phyloP scores from a whole-genome alignment of 306 rosid genomes.

The Inga leiocalycina region DNA sequence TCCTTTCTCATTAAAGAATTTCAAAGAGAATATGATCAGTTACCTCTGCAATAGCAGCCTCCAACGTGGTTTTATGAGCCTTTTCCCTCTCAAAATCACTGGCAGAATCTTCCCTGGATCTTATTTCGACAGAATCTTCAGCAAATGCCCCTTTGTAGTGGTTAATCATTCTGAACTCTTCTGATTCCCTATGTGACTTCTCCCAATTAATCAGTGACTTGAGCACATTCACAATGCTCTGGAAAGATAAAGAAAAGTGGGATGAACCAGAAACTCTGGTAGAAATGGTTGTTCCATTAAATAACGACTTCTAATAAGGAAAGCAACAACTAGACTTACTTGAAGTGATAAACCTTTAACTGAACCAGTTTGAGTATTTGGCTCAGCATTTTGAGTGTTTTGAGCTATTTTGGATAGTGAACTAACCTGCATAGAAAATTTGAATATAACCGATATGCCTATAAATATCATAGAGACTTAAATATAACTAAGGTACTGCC shows the following conservation, averaged over 20 bases:
- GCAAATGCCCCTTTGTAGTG: conserved; percentile 61
- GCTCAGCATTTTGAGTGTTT: conserved; percentile 77
- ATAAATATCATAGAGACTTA: not conserved
- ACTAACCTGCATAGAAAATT: conserved; percentile 66
- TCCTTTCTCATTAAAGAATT: conserved; percentile 21
- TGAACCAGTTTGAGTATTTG: conserved; percentile 82
- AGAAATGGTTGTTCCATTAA: conserved; percentile 10
- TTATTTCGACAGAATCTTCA: conserved; percentile 68
- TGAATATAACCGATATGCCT: conserved; percentile 25
- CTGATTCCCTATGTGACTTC: conserved; percentile 62
- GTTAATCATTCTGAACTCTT: conserved; percentile 48
- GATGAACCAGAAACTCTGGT: conserved; percentile 24
- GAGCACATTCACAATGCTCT: conserved; percentile 96
- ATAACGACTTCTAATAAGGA: conserved; percentile 29
- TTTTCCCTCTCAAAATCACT: conserved; percentile 92
- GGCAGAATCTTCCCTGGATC: conserved; percentile 66
- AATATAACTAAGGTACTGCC: conserved; percentile 6
- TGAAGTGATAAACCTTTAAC: conserved; percentile 94
- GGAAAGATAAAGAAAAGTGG: conserved; percentile 43
- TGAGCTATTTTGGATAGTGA: conserved; percentile 90
- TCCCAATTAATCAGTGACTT: conserved; percentile 99
- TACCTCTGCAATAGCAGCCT: conserved; percentile 92
- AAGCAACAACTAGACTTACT: conserved; percentile 53
- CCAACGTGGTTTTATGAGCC: conserved; percentile 94
- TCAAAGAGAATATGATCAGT: conserved; percentile 23